These are phyloP conservation scores for Cryphonectria japonica DNA, from an alignment of 2,329 filamentous ascomycete species.

Conservation along the genomic window DNA sequence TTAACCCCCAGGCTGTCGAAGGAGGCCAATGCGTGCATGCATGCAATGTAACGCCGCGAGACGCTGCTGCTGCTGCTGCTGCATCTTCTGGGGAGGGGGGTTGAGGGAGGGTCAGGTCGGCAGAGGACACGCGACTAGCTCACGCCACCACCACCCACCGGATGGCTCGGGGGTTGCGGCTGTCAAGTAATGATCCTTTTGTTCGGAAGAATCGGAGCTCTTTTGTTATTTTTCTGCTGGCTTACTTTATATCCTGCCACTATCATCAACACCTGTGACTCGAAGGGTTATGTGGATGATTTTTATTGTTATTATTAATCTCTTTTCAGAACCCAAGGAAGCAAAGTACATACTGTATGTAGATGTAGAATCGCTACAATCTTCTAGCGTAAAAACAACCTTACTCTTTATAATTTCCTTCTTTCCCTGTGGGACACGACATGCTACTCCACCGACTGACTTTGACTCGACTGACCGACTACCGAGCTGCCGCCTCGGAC, in stretches of 20 bases:
- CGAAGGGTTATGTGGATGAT: not conserved
- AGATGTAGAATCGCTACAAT: not conserved
- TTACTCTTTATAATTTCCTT: not conserved
- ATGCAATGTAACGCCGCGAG: not conserved
- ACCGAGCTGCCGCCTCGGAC: no score
- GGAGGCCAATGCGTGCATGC: not conserved
- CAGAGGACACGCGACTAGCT: slow-evolving; percentile 1
- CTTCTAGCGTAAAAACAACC: slow-evolving; percentile 2
- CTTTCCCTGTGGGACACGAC: not conserved
- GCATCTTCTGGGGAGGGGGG: not conserved
- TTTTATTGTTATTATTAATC: no score
- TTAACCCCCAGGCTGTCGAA: not conserved
- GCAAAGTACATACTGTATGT: no score
- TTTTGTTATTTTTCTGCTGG: not conserved
- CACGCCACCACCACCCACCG: not conserved
- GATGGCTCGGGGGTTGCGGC: not conserved
- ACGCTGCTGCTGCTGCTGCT: not conserved
- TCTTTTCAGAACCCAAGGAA: no score
- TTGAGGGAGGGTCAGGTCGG: not conserved
- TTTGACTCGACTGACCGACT: not conserved
- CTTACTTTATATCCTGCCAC: not conserved
- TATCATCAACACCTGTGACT: not conserved
- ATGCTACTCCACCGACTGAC: not conserved
- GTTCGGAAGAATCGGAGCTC: not conserved
- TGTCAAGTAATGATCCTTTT: not conserved